Evolutionary conservation across 305 asterid species (phyloP).

Genomic region (Coffea humblotiana): DNA sequence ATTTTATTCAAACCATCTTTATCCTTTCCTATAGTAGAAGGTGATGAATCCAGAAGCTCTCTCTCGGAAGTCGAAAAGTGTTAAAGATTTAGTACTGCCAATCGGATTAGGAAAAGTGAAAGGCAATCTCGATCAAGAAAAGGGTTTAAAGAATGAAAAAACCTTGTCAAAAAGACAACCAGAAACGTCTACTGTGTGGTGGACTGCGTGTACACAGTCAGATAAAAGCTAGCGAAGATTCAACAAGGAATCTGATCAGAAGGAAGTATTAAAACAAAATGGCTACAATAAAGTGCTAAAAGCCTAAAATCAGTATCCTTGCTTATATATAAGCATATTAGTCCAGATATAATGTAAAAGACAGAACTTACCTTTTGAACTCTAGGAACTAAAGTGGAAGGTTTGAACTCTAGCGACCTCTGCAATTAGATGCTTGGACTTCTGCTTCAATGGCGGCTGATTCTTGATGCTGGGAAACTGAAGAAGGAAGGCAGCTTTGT

Average conservation of each 20-base stretch:
- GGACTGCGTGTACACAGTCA: neutral
- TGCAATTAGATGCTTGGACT: neutral
- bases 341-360: neutral
- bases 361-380: slow-evolving; percentile 13
- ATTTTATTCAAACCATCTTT: neutral
- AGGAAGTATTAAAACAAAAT: neutral
- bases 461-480: neutral
- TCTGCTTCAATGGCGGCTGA: slow-evolving; percentile 2
- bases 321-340: neutral
- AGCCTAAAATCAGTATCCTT: neutral
- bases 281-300: neutral
- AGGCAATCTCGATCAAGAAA: neutral
- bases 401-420: neutral
- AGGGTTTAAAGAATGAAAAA: neutral
- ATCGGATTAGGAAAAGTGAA: neutral
- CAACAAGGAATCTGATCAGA: neutral
- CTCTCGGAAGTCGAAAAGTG: neutral
- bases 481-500: neutral
- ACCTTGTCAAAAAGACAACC: neutral
- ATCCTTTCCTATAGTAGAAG: neutral
- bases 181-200: neutral
- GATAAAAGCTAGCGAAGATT: neutral
- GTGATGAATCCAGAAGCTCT: neutral
- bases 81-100: neutral
- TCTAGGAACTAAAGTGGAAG: neutral